Evolutionary conservation across 169 alveolate genomes (phyloP).

Genomic region (Perkinsus marinus): DNA sequence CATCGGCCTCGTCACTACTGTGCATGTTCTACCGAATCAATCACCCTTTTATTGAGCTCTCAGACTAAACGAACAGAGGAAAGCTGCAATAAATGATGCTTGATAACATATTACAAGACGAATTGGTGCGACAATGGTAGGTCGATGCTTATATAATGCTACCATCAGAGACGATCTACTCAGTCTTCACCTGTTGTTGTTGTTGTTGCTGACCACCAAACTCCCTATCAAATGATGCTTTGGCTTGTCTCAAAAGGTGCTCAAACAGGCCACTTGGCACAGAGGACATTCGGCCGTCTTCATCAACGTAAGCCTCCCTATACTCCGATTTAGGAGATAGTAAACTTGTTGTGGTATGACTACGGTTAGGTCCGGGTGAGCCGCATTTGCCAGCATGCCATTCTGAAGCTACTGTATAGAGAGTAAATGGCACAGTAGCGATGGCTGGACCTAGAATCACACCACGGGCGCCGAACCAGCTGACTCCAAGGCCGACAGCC

Average conservation of each 20-base stretch:
- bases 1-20: no score
- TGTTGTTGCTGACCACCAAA: not conserved
- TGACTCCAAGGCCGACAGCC: not conserved
- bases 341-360: not conserved
- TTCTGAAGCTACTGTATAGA: not conserved
- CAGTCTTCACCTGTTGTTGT: no score
- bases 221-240: not conserved
- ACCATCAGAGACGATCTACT: no score
- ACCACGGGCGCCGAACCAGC: not conserved
- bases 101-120: no score
- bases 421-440: not conserved
- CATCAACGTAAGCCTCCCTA: no score
- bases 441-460: not conserved
- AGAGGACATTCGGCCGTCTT: not conserved
- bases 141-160: no score
- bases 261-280: not conserved
- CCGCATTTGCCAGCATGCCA: not conserved
- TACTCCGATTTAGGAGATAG: not conserved
- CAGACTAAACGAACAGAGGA: no score
- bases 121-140: no score
- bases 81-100: no score
- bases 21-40: no score
- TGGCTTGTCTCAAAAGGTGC: not conserved
- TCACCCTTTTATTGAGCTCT: no score
- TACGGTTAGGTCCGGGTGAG: not conserved